These are phyloP conservation scores for Diaporthe ampelina DNA, from an alignment of 2,329 filamentous ascomycete species.

Conservation along the genomic window DNA sequence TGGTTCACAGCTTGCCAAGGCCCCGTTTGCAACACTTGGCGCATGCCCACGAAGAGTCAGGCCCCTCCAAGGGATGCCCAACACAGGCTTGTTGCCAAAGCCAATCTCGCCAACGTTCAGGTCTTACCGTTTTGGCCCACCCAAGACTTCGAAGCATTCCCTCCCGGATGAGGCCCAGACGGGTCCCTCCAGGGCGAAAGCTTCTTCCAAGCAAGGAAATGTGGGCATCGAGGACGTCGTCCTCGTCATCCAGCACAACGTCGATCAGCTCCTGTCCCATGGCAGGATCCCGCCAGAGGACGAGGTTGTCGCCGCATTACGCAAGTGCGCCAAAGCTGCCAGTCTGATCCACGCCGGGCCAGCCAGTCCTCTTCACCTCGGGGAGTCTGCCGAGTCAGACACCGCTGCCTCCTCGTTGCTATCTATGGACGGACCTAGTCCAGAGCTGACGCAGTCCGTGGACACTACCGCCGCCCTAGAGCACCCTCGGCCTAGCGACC, in stretches of 20 bases:
- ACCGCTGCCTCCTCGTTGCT: constrained; percentile 69
- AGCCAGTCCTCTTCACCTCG: constrained; percentile 57
- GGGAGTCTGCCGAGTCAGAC: constrained; percentile 55
- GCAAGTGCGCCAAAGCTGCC: constrained; percentile 60
- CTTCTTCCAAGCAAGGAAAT: not conserved
- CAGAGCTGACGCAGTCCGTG: constrained; percentile 33
- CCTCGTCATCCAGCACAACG: constrained; percentile 58
- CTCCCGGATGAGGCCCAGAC: not conserved
- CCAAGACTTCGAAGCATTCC: constrained; percentile 34
- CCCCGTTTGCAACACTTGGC: constrained; percentile 44
- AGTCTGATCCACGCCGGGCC: constrained; percentile 50
- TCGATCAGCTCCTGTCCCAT: constrained; percentile 59
- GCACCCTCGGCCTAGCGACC: constrained; percentile 55
- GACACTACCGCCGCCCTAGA: constrained; percentile 23
- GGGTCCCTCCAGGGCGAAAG: constrained; percentile 10
- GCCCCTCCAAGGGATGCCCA: constrained; percentile 28
- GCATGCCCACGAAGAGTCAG: constrained; percentile 38
- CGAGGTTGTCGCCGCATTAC: constrained; percentile 59
- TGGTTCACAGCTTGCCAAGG: constrained; percentile 43
- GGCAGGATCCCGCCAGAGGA: constrained; percentile 60
- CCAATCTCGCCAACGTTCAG: constrained; percentile 23
- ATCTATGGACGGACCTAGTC: constrained; percentile 51
- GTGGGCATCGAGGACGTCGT: constrained; percentile 51
- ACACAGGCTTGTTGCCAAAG: constrained; percentile 27
- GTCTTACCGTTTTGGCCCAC: constrained; percentile 35